A percentile compares a stretch with the other conserved stretches of the same genome.
Evolutionary conservation across 2,329 filamentous ascomycete genomes (phyloP).

Genomic region (Aureobasidium subglaciale): DNA sequence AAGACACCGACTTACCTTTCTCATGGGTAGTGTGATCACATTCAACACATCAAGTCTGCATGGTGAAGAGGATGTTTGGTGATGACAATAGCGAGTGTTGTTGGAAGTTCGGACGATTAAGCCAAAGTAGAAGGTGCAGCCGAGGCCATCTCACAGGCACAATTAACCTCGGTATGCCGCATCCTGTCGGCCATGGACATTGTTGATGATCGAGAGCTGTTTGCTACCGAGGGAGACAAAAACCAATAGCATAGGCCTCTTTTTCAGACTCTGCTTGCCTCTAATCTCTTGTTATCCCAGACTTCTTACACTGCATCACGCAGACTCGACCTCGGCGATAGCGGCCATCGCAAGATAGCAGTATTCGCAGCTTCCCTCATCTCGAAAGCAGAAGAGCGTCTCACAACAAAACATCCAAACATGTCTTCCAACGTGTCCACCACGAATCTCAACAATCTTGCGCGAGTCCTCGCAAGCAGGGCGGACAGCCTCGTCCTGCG

Average conservation of each 20-base stretch:
- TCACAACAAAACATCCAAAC: background rate
- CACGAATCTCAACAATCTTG: background rate
- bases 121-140: background rate
- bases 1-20: too few relatives aligned
- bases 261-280: background rate
- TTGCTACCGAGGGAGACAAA: background rate
- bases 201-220: background rate
- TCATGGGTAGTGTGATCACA: too few relatives aligned
- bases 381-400: background rate
- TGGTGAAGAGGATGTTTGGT: background rate
- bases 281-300: too few relatives aligned
- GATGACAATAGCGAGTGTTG: background rate
- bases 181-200: background rate
- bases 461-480: conserved; percentile 17
- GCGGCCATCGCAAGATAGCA: background rate
- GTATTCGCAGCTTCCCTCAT: background rate
- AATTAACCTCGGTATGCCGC: conserved; percentile 3
- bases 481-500: conserved; percentile 30
- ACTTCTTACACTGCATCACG: background rate
- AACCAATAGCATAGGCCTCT: background rate
- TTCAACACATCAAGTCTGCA: background rate
- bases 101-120: background rate
- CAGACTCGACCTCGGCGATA: background rate
- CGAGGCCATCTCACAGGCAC: background rate
- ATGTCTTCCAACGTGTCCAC: background rate